Evolutionary conservation across 1,284 basidiomycete genomes (phyloP).

Genomic region (Heterobasidion irregulare): DNA sequence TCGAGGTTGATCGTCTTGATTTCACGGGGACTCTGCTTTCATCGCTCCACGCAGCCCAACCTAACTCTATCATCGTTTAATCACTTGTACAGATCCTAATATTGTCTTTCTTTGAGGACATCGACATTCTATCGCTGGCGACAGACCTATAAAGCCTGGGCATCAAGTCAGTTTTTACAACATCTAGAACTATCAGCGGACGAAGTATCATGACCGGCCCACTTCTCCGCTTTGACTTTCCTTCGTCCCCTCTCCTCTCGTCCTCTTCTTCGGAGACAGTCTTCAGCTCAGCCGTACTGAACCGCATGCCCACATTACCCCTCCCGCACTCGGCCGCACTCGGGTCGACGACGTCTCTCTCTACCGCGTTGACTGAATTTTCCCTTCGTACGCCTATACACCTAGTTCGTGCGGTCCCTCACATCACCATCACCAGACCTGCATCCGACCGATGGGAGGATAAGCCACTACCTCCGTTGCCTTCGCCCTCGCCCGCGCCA

Average conservation of each 20-base stretch:
- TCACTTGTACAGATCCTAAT: neutral
- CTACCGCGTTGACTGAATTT: neutral
- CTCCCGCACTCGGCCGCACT: neutral
- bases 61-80: neutral
- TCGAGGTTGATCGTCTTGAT: neutral
- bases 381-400: conserved; percentile 1
- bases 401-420: conserved; percentile 5
- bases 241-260: conserved; percentile 22
- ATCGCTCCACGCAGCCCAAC: neutral
- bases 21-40: neutral
- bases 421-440: conserved; percentile 10
- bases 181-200: neutral
- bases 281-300: conserved; percentile 13
- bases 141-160: neutral
- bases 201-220: neutral
- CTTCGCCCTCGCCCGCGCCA: conserved; percentile 9
- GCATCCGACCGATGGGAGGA: conserved; percentile 3
- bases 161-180: neutral
- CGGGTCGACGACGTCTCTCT: neutral
- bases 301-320: conserved; percentile 2
- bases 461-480: neutral
- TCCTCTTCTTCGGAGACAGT: conserved; percentile 16
- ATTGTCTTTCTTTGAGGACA: neutral
- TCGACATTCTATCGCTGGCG: neutral
- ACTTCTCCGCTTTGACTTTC: conserved; percentile 18